These are phyloP conservation scores for Rhodotorula babjevae DNA, from an alignment of 768 basidiomycete genomes.

Conservation along the genomic window DNA sequence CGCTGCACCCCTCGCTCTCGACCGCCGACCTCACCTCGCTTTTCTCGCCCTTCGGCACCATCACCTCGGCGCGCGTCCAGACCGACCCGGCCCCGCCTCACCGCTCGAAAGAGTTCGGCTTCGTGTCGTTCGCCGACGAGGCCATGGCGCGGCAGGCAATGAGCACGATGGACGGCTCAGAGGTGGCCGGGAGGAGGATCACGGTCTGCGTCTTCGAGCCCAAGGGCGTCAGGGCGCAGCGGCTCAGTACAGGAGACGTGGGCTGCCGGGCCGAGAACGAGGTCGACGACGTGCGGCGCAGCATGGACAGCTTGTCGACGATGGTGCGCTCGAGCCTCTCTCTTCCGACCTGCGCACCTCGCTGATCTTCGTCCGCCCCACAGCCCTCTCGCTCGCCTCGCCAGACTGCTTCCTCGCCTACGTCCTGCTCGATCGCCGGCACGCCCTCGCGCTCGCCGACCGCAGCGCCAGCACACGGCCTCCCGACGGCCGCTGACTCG, in stretches of 20 bases:
- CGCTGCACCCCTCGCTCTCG: conserved; percentile 76
- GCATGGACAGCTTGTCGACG: neutral
- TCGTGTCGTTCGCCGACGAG: conserved; percentile 75
- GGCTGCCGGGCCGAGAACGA: neutral
- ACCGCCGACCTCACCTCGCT: conserved; percentile 77
- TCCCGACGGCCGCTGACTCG: neutral
- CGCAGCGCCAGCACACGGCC: neutral
- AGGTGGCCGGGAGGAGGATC: conserved; percentile 62
- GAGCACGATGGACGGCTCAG: conserved; percentile 71
- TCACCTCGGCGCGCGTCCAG: conserved; percentile 92
- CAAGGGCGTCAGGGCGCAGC: conserved; percentile 83
- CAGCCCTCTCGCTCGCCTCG: neutral
- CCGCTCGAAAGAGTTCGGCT: conserved; percentile 81
- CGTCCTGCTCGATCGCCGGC: neutral
- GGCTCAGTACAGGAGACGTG: conserved; percentile 54
- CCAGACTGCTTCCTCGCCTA: neutral
- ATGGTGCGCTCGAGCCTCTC: neutral
- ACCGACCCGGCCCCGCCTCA: conserved; percentile 63
- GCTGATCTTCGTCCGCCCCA: neutral
- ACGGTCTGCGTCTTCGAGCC: conserved; percentile 86
- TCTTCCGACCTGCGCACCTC: neutral
- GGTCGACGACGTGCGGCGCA: neutral
- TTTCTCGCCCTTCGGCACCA: conserved; percentile 73
- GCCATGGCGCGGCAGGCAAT: conserved; percentile 73
- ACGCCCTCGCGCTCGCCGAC: neutral